Conservation (phyloP, 768 basidiomycete genomes). For the Rhodocollybia butyracea region DNA sequence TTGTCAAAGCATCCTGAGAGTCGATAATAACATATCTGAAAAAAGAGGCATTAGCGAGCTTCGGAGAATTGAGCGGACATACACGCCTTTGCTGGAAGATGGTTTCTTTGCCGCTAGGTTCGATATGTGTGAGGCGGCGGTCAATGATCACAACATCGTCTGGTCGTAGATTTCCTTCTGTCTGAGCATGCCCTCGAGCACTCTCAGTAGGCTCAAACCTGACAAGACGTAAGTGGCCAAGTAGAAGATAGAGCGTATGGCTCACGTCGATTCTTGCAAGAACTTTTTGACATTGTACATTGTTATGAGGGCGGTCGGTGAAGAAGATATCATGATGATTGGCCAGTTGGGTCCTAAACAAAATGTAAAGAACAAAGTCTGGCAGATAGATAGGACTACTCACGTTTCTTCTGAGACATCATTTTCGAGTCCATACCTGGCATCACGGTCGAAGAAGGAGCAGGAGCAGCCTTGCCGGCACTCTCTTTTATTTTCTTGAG, state of each 20-base stretch:
- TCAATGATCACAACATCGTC: conserved; percentile 90
- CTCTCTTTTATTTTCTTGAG: conserved; percentile 75
- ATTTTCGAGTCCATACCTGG: conserved; percentile 47
- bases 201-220: conserved; percentile 77
- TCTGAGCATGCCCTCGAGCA: conserved; percentile 63
- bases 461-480: conserved; percentile 46
- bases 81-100: conserved; percentile 36
- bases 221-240: not conserved
- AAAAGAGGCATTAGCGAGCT: not conserved
- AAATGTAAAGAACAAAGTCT: not conserved
- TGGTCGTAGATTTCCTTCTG: conserved; percentile 68
- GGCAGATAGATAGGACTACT: conserved; percentile 22
- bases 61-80: not conserved
- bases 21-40: conserved; percentile 86
- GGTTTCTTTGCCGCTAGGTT: conserved; percentile 60
- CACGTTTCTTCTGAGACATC: conserved; percentile 69
- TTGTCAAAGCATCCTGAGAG: conserved; percentile 85
- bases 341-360: conserved; percentile 76
- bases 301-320: conserved; percentile 90
- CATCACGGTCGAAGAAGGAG: conserved; percentile 24
- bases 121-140: conserved; percentile 73
- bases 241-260: conserved; percentile 5
- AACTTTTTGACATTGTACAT: conserved; percentile 98
- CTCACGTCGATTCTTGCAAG: conserved; percentile 83
- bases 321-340: conserved; percentile 97